phyloP scores from a whole-genome alignment of 208 protist genomes.

The Leishmania lainsoni region DNA sequence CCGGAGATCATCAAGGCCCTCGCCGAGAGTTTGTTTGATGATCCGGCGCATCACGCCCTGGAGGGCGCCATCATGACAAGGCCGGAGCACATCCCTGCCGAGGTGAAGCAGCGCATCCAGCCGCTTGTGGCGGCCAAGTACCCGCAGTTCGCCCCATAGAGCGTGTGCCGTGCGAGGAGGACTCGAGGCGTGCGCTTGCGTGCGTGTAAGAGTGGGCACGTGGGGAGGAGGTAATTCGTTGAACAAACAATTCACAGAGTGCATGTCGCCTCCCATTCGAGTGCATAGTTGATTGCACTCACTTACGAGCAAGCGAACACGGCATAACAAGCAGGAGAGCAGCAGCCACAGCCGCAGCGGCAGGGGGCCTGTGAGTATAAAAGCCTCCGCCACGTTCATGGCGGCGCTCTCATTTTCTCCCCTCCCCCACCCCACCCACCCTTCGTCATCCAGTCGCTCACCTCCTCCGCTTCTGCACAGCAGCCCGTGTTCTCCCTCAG shows the following conservation, averaged over 20 bases:
- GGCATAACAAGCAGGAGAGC: background rate
- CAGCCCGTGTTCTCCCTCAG: background rate
- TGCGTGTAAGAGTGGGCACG: background rate
- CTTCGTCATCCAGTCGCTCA: background rate
- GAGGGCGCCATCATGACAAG: slow-evolving; percentile 57
- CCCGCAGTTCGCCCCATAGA: slow-evolving; percentile 38
- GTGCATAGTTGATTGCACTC: background rate
- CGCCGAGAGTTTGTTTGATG: slow-evolving; percentile 31
- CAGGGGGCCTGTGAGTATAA: background rate
- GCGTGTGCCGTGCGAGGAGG: background rate
- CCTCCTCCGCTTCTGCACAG: background rate
- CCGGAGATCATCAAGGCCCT: slow-evolving; percentile 49
- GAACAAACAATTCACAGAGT: too few relatives aligned
- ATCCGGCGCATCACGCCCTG: slow-evolving; percentile 67
- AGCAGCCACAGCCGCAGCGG: background rate
- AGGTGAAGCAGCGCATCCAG: slow-evolving; percentile 49
- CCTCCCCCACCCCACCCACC: background rate
- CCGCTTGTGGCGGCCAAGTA: slow-evolving; percentile 67
- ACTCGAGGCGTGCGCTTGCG: background rate
- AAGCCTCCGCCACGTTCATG: background rate
- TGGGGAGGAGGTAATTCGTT: background rate
- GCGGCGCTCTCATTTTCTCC: background rate
- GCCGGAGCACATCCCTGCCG: slow-evolving; percentile 40
- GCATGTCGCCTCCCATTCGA: background rate
- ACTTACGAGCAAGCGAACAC: background rate